Evolutionary conservation across 1,284 basidiomycete species (phyloP), one percentile per base, ranked within the genome.

Genomic region (Kwoniella shivajii): DNA sequence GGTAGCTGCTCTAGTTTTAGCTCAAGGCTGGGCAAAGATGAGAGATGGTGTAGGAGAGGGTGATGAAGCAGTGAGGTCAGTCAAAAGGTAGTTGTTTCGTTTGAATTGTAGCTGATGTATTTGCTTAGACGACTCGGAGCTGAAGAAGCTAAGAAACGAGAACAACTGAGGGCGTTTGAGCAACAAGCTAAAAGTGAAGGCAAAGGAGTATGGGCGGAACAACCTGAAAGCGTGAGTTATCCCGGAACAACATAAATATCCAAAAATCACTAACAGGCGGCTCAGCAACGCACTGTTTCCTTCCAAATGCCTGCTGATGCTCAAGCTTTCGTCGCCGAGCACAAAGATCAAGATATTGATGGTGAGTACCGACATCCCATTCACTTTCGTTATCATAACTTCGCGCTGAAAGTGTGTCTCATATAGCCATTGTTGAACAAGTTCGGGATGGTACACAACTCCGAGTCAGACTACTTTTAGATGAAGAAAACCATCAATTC

Each of bases 401-500:
- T n/a, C n/a, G n/a, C 20, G 9, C 18, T 43, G 39, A 9, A 13
- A n/a, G 36, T n/a, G 13, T 26, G 5, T 22, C 24, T 20, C 24
- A 42, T 22, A 4, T 59, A 92, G 92, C 88, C 50, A 85, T 95
- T 61, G 90, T 99, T 59, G 95, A 99, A 78, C 88, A 90, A 77
- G 92, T 98, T 54, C 85, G 90, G 51, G 94, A 99, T 74, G 95
- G 94, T 46, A 89, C 89, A 38, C 94, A 92, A 49, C 81, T 98
- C 34, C 89, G 94, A 30, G 86, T 90, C 49, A 87, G 96, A 50
- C 83, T 98, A 41, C 80, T 97, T 45, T 85, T 98, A 78, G 88
- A 92, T 31, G 86, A 91, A 44, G 86, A 86, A 22, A 87, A 89
- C 57, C 95, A 99, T 61, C 77, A 78, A 56, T 77, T 75, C 38